Evolutionary conservation across 192 early-diverging fungal species (phyloP), one percentile per base, ranked within the genome.

Genomic region (Coemansia sp.): DNA sequence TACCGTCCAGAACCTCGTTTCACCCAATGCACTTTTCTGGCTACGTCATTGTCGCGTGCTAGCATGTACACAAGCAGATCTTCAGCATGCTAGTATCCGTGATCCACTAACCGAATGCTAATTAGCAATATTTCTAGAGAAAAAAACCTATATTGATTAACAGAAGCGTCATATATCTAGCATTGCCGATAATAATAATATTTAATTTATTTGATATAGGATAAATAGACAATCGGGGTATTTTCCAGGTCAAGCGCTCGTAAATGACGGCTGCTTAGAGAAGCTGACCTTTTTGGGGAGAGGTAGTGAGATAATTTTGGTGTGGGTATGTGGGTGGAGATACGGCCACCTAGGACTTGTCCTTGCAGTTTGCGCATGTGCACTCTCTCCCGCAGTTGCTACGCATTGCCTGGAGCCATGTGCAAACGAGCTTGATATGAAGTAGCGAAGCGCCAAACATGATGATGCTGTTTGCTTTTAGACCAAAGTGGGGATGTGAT

Each of bases 361-460:
- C 62, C 59, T 76, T 78, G 76, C 81, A 84, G 71, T 84, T 84
- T 20, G 47, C 18, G 68, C 81, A 84, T 55, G 70, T 78, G 70
- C 81, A 84, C 65, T 84, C 76, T 57, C 81, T 66, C 51, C 72
- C 69, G 70, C 81, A 78, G 70, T 67, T 72, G 29, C 54, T 40
- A 52, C 69, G 63, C 49, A 75, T 47, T 18, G 73, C 73, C 42
- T 51, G 59, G 65, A 78, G 61, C 76, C 81, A 78, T 20, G 67
- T 51, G 46, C 55, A 54, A 27, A 46, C 49, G 27, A 78, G 70
- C 67, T 73, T 72, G 68, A 67, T 38, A 22, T 24, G 38, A 42
- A 63, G 61, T 22, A 42, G 20, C 12, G 61, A 8, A 9, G 20
- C 16, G 38, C 31, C 38, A 16, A 38, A 41, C 61, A 63, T 63